Evolutionary conservation across 1,284 basidiomycete species (phyloP).

Genomic region (Wallemia hederae): DNA sequence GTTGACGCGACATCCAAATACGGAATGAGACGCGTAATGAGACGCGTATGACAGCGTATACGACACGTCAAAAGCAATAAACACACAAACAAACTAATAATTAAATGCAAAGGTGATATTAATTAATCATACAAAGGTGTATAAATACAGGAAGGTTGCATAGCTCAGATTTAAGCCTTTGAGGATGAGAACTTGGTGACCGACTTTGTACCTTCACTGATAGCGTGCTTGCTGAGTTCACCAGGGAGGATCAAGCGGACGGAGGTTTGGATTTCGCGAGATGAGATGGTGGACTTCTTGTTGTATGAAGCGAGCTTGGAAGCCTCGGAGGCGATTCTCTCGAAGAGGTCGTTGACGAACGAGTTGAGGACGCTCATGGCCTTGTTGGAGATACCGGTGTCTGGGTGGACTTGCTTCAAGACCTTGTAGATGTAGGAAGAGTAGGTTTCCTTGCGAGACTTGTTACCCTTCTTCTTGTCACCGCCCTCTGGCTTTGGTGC

Average conservation of each 20-base stretch:
- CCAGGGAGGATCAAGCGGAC: constrained; percentile 69
- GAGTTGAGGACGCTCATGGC: constrained; percentile 17
- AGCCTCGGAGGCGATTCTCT: constrained; percentile 68
- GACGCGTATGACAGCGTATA: not conserved
- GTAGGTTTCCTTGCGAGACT: constrained; percentile 27
- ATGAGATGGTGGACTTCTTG: constrained; percentile 80
- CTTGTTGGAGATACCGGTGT: constrained; percentile 22
- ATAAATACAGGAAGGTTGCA: not conserved
- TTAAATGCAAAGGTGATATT: not conserved
- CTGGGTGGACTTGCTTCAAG: constrained; percentile 25
- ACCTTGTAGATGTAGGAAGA: constrained; percentile 21
- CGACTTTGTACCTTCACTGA: constrained; percentile 47
- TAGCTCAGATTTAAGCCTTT: not conserved
- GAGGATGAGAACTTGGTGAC: constrained; percentile 19
- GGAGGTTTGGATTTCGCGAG: constrained; percentile 71
- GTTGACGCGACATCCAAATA: not conserved
- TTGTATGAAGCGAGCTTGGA: constrained; percentile 74
- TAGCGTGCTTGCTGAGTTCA: constrained; percentile 51
- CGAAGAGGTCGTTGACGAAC: constrained; percentile 51
- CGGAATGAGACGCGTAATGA: not conserved
- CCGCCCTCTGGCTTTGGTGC: constrained; percentile 24
- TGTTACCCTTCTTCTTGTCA: constrained; percentile 31
- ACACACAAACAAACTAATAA: not conserved
- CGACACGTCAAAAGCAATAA: not conserved
- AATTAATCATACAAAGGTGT: not conserved